Evolutionary conservation across 2,329 filamentous ascomycete genomes (phyloP).

Genomic region (Fusarium sp.): DNA sequence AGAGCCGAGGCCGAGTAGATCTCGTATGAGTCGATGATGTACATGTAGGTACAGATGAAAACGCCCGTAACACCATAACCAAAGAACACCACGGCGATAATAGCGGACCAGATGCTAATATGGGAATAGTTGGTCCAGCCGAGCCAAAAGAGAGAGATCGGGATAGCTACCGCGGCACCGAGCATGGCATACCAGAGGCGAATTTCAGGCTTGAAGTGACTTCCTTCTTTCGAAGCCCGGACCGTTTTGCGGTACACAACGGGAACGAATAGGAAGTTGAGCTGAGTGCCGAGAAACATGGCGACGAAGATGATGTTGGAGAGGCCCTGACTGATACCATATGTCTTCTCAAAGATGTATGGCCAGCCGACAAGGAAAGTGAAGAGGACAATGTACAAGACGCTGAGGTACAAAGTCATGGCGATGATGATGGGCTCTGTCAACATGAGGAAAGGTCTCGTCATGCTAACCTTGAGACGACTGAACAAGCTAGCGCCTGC

Average conservation of each 20-base stretch:
- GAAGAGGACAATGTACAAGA: constrained; percentile 65
- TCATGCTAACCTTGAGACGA: constrained; percentile 57
- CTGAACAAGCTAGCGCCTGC: constrained; percentile 63
- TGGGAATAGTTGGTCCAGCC: constrained; percentile 58
- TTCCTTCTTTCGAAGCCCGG: constrained; percentile 38
- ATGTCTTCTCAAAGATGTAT: constrained; percentile 59
- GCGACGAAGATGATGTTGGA: constrained; percentile 58
- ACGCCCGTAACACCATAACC: constrained; percentile 54
- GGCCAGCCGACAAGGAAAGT: constrained; percentile 64
- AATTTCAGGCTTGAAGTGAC: constrained; percentile 51
- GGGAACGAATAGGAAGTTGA: constrained; percentile 49
- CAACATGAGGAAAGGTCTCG: constrained; percentile 55
- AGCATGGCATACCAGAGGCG: constrained; percentile 57
- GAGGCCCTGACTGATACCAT: constrained; percentile 55
- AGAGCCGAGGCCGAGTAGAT: constrained; percentile 50
- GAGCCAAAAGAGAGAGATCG: constrained; percentile 62
- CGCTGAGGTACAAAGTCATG: constrained; percentile 61
- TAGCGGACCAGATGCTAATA: constrained; percentile 58
- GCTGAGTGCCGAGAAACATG: constrained; percentile 55
- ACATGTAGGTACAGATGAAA: constrained; percentile 50
- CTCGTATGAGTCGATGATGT: constrained; percentile 52
- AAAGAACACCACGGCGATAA: constrained; percentile 56
- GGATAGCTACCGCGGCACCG: constrained; percentile 54
- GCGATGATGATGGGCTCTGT: constrained; percentile 55
- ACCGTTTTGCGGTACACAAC: constrained; percentile 50